Percentiles rank a stretch among this genome's conserved stretches.
Evolutionary conservation across 1,284 basidiomycete genomes (phyloP).

Genomic region (Filobasidium uniguttulatum): DNA sequence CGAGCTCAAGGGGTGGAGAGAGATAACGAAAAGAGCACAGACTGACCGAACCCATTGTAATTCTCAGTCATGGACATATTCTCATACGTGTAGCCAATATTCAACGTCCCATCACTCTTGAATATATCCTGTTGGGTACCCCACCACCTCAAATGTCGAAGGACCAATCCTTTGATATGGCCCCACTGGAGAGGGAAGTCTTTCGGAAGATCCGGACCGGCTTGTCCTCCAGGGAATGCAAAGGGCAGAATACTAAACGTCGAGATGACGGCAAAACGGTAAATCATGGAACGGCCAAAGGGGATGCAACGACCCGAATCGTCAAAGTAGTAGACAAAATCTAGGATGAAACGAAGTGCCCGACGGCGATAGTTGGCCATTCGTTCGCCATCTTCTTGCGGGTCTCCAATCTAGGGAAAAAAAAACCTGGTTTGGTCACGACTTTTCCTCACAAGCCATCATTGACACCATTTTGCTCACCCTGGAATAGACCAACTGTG

Average conservation of each 20-base stretch:
- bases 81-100: conserved; percentile 58
- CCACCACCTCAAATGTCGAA: conserved; percentile 62
- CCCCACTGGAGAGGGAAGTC: conserved; percentile 56
- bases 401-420: conserved; percentile 39
- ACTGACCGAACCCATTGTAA: conserved; percentile 56
- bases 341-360: conserved; percentile 49
- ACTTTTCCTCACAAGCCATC: neutral
- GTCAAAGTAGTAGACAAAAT: conserved; percentile 63
- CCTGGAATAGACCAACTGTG: conserved; percentile 58
- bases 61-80: conserved; percentile 62
- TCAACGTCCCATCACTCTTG: conserved; percentile 52
- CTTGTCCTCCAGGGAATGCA: conserved; percentile 3
- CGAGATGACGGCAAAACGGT: conserved; percentile 62
- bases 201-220: conserved; percentile 47
- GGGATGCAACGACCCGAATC: conserved; percentile 55
- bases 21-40: neutral
- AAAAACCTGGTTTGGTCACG: neutral
- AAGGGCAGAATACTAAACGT: conserved; percentile 62
- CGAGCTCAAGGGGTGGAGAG: neutral
- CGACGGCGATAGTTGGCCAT: conserved; percentile 52
- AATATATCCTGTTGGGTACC: conserved; percentile 43
- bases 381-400: conserved; percentile 49
- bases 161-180: conserved; percentile 54
- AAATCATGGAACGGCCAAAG: conserved; percentile 61
- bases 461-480: conserved; percentile 13